Evolutionary conservation across 148 eudicot species (phyloP).

Genomic region (Rheum nobile): DNA sequence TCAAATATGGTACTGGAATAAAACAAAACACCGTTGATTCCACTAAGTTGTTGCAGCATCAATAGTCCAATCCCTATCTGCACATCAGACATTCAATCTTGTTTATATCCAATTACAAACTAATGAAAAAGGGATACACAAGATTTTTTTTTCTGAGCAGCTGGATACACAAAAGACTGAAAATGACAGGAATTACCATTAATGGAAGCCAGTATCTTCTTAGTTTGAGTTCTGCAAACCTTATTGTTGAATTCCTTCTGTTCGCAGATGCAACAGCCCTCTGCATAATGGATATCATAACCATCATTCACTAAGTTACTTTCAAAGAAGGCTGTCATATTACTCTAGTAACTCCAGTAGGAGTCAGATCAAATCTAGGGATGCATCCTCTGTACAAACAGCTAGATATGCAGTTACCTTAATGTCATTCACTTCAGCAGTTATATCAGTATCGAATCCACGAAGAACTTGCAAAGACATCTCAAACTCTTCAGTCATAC

Average conservation of each 20-base stretch:
- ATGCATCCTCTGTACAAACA: background rate
- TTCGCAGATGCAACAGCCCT: slow-evolving; percentile 74
- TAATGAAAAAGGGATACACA: background rate
- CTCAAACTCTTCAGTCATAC: slow-evolving; percentile 87
- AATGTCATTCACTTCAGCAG: slow-evolving; percentile 78
- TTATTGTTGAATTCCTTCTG: slow-evolving; percentile 52
- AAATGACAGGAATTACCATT: slow-evolving; percentile 38
- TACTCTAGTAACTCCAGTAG: background rate
- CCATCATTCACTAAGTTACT: background rate
- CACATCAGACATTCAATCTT: slow-evolving; percentile 5
- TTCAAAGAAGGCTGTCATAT: background rate
- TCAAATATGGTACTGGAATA: slow-evolving; percentile 79
- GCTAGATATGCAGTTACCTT: slow-evolving; percentile 34
- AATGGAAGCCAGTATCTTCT: slow-evolving; percentile 94
- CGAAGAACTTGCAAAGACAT: slow-evolving; percentile 92
- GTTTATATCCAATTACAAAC: background rate
- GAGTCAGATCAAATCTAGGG: background rate
- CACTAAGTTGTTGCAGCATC: slow-evolving; percentile 72
- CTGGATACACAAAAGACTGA: background rate
- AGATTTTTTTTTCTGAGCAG: too few species aligned
- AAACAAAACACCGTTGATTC: slow-evolving; percentile 86
- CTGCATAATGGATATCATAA: slow-evolving; percentile 27
- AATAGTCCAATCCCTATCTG: slow-evolving; percentile 93
- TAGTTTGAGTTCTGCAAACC: slow-evolving; percentile 65
- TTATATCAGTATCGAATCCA: slow-evolving; percentile 85